Conservation (phyloP, 2,329 filamentous ascomycete genomes). For the Aspergillus udagawae region DNA sequence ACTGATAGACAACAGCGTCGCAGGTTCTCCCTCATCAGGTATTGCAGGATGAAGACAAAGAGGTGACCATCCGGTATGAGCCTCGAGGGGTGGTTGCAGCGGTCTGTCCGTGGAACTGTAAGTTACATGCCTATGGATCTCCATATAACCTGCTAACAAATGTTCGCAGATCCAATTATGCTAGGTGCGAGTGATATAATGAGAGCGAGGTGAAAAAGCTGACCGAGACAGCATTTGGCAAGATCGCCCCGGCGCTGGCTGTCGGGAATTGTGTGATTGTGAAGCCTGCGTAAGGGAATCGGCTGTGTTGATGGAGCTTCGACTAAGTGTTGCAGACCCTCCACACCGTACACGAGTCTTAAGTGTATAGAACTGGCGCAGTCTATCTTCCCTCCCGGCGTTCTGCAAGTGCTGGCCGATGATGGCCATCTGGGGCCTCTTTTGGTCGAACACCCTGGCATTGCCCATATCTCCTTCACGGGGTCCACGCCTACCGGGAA, state of each 20-base stretch:
- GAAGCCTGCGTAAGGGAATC: slow-evolving; percentile 38
- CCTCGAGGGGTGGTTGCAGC: slow-evolving; percentile 41
- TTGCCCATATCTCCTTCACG: slow-evolving; percentile 55
- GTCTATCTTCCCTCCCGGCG: slow-evolving; percentile 48
- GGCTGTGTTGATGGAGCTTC: no score
- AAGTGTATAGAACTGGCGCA: slow-evolving; percentile 49
- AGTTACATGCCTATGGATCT: no score
- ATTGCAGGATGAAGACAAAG: slow-evolving; percentile 31
- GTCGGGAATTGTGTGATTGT: slow-evolving; percentile 52
- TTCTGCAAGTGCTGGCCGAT: slow-evolving; percentile 51
- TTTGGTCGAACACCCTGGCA: slow-evolving; percentile 48
- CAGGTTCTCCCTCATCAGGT: no score
- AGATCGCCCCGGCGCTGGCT: slow-evolving; percentile 46
- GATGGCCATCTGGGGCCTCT: slow-evolving; percentile 49
- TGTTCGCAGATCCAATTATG: no score
- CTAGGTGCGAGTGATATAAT: no score
- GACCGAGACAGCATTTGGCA: slow-evolving; percentile 36
- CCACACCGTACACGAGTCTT: slow-evolving; percentile 52
- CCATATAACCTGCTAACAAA: no score
- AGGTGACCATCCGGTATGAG: slow-evolving; percentile 22
- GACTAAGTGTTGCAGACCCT: slow-evolving; percentile 3
- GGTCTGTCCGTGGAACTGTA: slow-evolving; percentile 57
- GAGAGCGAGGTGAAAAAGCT: no score
- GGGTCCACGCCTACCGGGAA: slow-evolving; percentile 50
- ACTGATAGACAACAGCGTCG: no score